Conservation (phyloP, 1,139 yeast species). For the Suhomyces chickasaworum region DNA sequence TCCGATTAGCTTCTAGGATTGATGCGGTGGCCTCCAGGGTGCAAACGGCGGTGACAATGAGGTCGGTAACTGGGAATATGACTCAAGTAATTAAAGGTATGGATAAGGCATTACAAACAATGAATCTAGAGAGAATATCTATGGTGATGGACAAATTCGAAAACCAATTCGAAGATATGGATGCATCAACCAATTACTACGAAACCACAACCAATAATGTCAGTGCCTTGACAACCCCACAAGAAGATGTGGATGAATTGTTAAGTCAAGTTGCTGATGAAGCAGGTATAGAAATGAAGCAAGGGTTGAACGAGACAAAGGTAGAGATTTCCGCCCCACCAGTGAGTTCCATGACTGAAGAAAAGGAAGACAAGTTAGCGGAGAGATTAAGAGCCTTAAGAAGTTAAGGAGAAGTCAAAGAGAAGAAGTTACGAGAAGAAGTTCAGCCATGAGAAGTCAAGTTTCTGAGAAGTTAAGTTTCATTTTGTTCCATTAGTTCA, state of each 20-base stretch:
- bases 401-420: background rate
- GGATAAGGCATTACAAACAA: constrained; percentile 94
- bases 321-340: constrained; percentile 47
- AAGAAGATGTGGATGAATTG: constrained; percentile 90
- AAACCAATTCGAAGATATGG: constrained; percentile 92
- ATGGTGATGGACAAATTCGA: constrained; percentile 97
- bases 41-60: constrained; percentile 97
- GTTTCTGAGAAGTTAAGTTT: too few relatives aligned
- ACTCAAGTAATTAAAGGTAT: constrained; percentile 88
- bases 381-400: constrained; percentile 83
- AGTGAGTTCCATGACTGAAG: constrained; percentile 53
- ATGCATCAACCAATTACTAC: constrained; percentile 90
- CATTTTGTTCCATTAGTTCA: too few relatives aligned
- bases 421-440: too few relatives aligned
- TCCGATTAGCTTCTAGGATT: constrained; percentile 82
- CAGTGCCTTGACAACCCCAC: constrained; percentile 88
- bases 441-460: too few relatives aligned
- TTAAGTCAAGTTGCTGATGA: constrained; percentile 97
- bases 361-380: constrained; percentile 83
- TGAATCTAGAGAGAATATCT: constrained; percentile 92
- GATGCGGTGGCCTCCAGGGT: constrained; percentile 97
- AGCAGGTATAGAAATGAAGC: constrained; percentile 92
- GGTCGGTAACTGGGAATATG: constrained; percentile 93
- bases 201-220: constrained; percentile 88
- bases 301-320: constrained; percentile 63